Evolutionary conservation across 192 early-diverging fungal species (phyloP), one percentile per base, ranked within the genome.

Genomic region (Rhizoclosmatium globosum): DNA sequence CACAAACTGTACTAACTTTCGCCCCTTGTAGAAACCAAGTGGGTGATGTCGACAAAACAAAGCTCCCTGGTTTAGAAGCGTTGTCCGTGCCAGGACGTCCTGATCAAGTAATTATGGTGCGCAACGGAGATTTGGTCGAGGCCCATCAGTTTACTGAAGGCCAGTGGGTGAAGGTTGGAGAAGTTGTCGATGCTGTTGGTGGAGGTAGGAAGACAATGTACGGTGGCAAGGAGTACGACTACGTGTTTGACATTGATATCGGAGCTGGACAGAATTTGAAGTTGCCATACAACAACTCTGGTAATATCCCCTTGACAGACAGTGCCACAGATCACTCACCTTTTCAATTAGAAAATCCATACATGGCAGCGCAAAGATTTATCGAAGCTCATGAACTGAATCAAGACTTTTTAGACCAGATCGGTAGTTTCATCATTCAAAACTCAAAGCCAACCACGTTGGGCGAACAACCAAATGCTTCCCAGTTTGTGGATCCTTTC

Each of bases 211-310:
- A 97, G 81, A 92, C 95, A 78, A 76, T 93, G 41, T 95, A 92
- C 80, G 86, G 91, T 3, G 96, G 97, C 43, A 86, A 88, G 57
- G 96, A 98, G 76, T 99, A 99, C 81, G 98, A 99, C 84, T 97
- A 94, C 82, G 94, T 99, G 43, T 99, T 99, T 87, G 96, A 97
- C 79, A 94, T 99, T 31, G 97, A 99, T 77, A 91, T 99, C 46
- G 91, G 92, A 43, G 94, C 93, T 43, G 94, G 93, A 7, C 93
- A 93, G 41, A 89, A 92, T 17, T 83, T 99, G 4, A 97, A 99
- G 81, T 87, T 99, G 13, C 98, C 97, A 43, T 99, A 93, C 83
- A 99, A 99, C 84, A 87, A 88, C 0, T 87, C 90, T 0, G 89
- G 93, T 94, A 72, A 31, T 73, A 66, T 47, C n/a, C n/a, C n/a